Base-by-base conservation (phyloP, 2,329 filamentous ascomycete genomes). In the Harringtonia aguacate region DNA sequence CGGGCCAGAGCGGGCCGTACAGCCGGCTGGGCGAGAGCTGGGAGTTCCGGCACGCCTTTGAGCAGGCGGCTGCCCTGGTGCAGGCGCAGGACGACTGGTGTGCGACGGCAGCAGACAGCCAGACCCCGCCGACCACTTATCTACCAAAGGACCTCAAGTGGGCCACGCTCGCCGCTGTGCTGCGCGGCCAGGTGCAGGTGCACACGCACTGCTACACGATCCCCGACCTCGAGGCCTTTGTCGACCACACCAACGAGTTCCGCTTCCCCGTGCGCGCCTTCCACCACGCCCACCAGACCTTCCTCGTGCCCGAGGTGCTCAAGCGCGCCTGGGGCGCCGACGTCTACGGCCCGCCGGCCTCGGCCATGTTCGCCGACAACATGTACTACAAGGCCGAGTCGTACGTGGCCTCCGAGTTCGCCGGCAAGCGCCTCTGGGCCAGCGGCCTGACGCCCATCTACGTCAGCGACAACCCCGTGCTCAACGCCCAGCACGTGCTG, bases 191-290 rank as follows among this genome's bases (percentile, higher is more conserved):
- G 50, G 77, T 85, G 7, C 72, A 79, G 47, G 69, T 85, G 50
- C 84, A 85, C 61, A 79, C 77, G 0, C 81, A 86, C 52, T 85
- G 81, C 61, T 86, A 85, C 58, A 84, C 78, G 0, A 68, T 82
- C 2, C 71, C 79, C 1, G 81, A 85, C 52, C 63, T 85, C 8
- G 80, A 85, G 58, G 75, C 77, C 28, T 81, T 84, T 56, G 72
- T 85, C 4, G 72, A 80, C 47, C 79, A 84, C 55, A 81, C 76
- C 14, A 82, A 84, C 50, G 81, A 85, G 65, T 86, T 85, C 62
- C 70, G 77, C 48, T 84, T 85, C 52, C 59, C 74, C 0, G 63
- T 84, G 4, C 68, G 76, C 13, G 79, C 81, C 0, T 84, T 85
- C 53, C 81, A 85, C 55, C 81, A 85, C 53, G 81, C 81, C 4